A percentile compares a stretch with the other conserved stretches of the same genome.
These are phyloP conservation scores for Paspalum notatum DNA, from an alignment of 176 grass and related monocot species.

Conservation along the genomic window DNA sequence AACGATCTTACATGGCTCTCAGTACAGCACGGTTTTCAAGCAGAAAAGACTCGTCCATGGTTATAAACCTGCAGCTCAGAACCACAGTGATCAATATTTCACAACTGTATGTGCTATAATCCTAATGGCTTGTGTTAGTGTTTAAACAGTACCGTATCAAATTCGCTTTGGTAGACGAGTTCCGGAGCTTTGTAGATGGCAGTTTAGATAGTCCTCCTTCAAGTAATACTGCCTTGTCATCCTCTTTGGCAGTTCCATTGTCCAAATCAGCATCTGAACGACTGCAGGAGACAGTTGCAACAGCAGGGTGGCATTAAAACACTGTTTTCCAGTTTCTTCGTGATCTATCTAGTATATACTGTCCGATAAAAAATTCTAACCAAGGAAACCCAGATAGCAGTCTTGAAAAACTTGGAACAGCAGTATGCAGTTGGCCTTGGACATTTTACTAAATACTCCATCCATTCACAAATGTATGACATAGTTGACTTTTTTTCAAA, in stretches of 20 bases:
- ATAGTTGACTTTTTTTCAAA: no score
- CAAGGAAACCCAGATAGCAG: background rate
- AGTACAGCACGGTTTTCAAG: slow-evolving; percentile 75
- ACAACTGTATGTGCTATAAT: background rate
- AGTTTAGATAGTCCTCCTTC: slow-evolving; percentile 60
- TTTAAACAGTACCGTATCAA: slow-evolving; percentile 43
- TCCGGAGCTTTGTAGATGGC: slow-evolving; percentile 53
- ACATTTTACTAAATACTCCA: background rate
- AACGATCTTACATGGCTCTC: slow-evolving; percentile 76
- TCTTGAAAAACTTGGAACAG: background rate
- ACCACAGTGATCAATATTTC: slow-evolving; percentile 12
- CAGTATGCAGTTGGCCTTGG: background rate
- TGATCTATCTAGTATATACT: background rate
- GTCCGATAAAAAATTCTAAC: background rate
- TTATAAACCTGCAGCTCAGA: slow-evolving; percentile 68
- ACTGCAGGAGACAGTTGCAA: slow-evolving; percentile 41
- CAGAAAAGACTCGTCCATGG: slow-evolving; percentile 81
- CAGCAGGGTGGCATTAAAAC: background rate
- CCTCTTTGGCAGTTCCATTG: slow-evolving; percentile 48
- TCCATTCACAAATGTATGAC: no score
- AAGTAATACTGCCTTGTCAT: slow-evolving; percentile 60
- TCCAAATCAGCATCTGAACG: slow-evolving; percentile 57
- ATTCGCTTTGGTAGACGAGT: slow-evolving; percentile 60
- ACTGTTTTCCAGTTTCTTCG: background rate
- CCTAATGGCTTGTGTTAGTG: slow-evolving; percentile 2